Base-by-base conservation (phyloP, 1,139 yeast genomes). In the Hansenula sp. region DNA sequence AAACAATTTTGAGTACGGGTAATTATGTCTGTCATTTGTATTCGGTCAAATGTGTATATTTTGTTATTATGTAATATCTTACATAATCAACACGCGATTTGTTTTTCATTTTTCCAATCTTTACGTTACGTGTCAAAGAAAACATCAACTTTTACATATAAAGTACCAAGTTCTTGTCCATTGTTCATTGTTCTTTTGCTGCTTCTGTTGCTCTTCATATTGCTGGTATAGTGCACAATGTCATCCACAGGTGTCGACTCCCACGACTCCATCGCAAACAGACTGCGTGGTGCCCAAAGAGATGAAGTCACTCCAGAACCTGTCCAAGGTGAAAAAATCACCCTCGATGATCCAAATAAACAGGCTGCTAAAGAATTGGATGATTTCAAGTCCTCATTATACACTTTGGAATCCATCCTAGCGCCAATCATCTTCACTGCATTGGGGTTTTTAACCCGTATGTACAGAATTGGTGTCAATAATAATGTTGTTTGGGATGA, bases 401-500 rank as follows among this genome's bases (percentile, higher is more conserved):
- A 44, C 1, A 52, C 58, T 28, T 52, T 75, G 24, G 84, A 79
- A 63, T 57, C 73, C 10, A 57, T 71, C 42, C 58, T 74, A 18
- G 80, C 74, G 49, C 89, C 90, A 17, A 52, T 81, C 6, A 37
- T 79, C 31, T 72, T 82, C 63, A 87, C 96, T 0, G 67, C 73
- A 1, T 41, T 87, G 9, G 84, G 96, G 2, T 79, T 90, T 28
- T 74, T 76, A 53, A 77, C 90, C 13, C 79, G 99, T 52, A 73
- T 89, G 57, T 87, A 86, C 66, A 76, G 76, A 46, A 86, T 93
- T 47, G 88, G 87, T 47, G 72, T 72, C 24, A 76, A 87, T 45
- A 68, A 78, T 46, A 71, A 74, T 45, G 97, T 94, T 28, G 84
- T 90, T 19, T 93, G 99, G 99, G 99, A 91, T 66, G 96, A 89